Base-by-base conservation (phyloP, 2,329 filamentous ascomycete genomes). In the Trichoderma atroviride region DNA sequence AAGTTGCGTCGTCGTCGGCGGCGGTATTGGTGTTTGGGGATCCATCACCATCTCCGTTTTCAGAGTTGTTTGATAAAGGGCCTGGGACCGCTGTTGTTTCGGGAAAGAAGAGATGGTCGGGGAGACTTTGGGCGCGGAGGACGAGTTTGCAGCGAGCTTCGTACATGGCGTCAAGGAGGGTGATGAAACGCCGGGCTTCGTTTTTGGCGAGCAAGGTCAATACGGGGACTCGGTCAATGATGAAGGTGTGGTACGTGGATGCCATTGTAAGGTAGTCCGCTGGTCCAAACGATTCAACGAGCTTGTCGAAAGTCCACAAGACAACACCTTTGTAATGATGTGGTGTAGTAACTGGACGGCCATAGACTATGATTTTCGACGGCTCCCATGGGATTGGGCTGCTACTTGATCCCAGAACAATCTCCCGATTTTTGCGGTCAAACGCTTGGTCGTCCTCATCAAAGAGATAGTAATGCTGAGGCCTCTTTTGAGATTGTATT, bases 241-340 rank as follows among this genome's bases (percentile, higher is more conserved):
- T 88, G 71, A 95, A 86, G 0, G 92, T 94, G 78, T 94, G 91
- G 77, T 90, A 95, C 19, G 87, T 91, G 1, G 91, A 94, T 1
- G 92, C 91, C 77, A 96, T 86, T 1, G 91, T 91, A 67, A 94
- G 91, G 79, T 94, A 96, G 80, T 96, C 92, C 33, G 92, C 92
- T 1, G 92, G 92, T 0, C 92, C 92, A 56, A 94, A 88, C 1
- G 84, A 83, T 6, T 85, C 85, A 69, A 92, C 93, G 1, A 95
- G 85, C 43, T 91, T 85, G 16, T 83, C 75, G 74, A 95, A 96
- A 11, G 87, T 85, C 87, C 91, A 93, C 67, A 84, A 84, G 0
- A 88, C 86, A 1, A 86, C 80, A 22, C 89, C 88, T 31, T 85
- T 79, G 71, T 85, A 79, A 47, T 90, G 85, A 4, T 83, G 82